phyloP scores from a whole-genome alignment of 2,329 filamentous ascomycete species.

The Davidsoniella neocaledoniae region DNA sequence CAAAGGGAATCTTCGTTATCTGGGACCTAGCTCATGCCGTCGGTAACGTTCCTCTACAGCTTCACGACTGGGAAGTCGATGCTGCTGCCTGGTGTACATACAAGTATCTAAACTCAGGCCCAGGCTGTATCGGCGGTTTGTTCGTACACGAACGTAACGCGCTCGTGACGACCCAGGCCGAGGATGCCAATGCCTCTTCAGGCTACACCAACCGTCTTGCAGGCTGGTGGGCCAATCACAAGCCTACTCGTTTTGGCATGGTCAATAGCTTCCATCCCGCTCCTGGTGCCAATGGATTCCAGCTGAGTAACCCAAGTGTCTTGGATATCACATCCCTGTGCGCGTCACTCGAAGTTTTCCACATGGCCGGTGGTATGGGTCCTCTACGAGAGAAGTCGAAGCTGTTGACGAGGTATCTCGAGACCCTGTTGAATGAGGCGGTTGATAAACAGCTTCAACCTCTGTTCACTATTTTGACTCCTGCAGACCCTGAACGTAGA shows the following conservation, averaged over 20 bases:
- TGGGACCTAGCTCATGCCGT: slow-evolving; percentile 83
- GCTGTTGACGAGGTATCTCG: slow-evolving; percentile 53
- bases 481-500: slow-evolving; percentile 41
- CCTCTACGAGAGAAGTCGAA: slow-evolving; percentile 50
- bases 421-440: slow-evolving; percentile 35
- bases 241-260: slow-evolving; percentile 65
- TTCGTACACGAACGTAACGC: slow-evolving; percentile 69
- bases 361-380: slow-evolving; percentile 42
- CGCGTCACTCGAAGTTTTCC: slow-evolving; percentile 56
- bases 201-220: slow-evolving; percentile 48
- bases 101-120: slow-evolving; percentile 82
- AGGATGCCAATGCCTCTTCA: slow-evolving; percentile 19
- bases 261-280: slow-evolving; percentile 64
- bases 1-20: slow-evolving; percentile 54
- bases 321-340: slow-evolving; percentile 55
- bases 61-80: slow-evolving; percentile 84
- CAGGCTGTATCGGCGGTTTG: slow-evolving; percentile 61
- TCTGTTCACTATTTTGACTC: slow-evolving; percentile 47
- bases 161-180: slow-evolving; percentile 23
- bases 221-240: slow-evolving; percentile 81
- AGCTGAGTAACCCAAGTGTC: slow-evolving; percentile 63
- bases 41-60: slow-evolving; percentile 61
- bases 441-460: slow-evolving; percentile 16
- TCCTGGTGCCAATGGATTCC: slow-evolving; percentile 62
- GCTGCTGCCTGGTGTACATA: slow-evolving; percentile 90